A percentile compares a stretch with the other conserved stretches of the same genome.
phyloP scores from a whole-genome alignment of 2,329 filamentous ascomycete genomes.

The Paracoccidioides brasiliensis region DNA sequence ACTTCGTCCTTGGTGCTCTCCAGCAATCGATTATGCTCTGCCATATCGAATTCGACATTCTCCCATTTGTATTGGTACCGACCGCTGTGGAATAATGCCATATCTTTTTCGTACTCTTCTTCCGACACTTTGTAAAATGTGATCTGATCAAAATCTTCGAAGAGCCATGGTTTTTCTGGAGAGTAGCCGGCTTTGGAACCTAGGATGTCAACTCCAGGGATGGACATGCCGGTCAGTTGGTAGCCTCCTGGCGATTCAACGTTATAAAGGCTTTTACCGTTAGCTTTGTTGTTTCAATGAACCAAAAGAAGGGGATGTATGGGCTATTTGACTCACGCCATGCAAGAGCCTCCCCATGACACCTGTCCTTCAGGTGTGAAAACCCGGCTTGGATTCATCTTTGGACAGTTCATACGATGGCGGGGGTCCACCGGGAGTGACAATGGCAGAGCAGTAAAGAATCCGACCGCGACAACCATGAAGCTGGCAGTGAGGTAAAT shows the following conservation, averaged over 20 bases:
- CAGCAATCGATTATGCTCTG: constrained; percentile 39
- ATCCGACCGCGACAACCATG: constrained; percentile 42
- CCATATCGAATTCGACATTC: constrained; percentile 42
- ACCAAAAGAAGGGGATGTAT: neutral
- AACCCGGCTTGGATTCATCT: constrained; percentile 44
- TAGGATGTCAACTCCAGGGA: constrained; percentile 42
- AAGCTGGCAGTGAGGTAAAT: constrained; percentile 40
- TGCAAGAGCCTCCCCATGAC: constrained; percentile 43
- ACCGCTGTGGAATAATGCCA: constrained; percentile 38
- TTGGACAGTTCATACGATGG: constrained; percentile 41
- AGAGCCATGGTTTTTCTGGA: constrained; percentile 39
- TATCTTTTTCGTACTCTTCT: constrained; percentile 37
- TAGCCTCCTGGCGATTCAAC: constrained; percentile 46
- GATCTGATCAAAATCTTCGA: constrained; percentile 44
- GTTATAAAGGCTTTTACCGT: constrained; percentile 35
- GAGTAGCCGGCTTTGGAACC: constrained; percentile 40
- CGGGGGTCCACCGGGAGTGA: constrained; percentile 42
- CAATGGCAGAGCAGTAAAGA: constrained; percentile 42
- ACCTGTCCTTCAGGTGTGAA: constrained; percentile 46
- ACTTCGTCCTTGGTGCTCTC: constrained; percentile 37
- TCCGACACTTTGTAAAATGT: constrained; percentile 43
- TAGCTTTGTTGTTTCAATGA: neutral
- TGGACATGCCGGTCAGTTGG: constrained; percentile 41
- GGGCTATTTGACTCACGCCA: constrained; percentile 20
- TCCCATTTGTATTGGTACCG: constrained; percentile 41